Conservation (phyloP, 2,329 filamentous ascomycete genomes). For the Hypoxylon sp. region DNA sequence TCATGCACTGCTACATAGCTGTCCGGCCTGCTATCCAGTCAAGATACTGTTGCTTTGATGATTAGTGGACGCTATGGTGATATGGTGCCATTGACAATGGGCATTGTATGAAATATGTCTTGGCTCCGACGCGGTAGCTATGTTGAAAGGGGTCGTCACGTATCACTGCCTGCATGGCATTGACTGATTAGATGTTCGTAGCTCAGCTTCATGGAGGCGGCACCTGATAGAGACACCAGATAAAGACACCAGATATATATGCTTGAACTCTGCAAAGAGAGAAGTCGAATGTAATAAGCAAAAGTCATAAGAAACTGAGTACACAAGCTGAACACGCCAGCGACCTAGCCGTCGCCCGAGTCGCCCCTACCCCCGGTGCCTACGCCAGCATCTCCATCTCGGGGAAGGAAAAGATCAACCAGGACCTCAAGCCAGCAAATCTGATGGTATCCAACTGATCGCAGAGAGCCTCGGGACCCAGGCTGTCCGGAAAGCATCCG, state of each 20-base stretch:
- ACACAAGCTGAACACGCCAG: slow-evolving; percentile 44
- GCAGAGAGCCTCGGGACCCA: slow-evolving; percentile 50
- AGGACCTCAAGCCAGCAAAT: slow-evolving; percentile 54
- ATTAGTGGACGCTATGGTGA: neutral
- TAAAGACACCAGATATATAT: too few species aligned
- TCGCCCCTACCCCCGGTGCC: neutral
- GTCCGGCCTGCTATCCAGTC: neutral
- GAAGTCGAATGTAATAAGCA: too few species aligned
- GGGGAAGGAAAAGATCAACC: slow-evolving; percentile 45
- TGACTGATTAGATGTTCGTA: too few species aligned
- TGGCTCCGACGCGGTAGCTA: neutral
- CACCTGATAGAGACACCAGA: too few species aligned
- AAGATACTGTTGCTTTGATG: neutral
- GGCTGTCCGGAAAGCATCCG: slow-evolving; percentile 52
- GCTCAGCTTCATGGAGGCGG: neutral
- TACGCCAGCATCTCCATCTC: too few species aligned
- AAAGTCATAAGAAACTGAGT: too few species aligned
- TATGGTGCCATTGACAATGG: neutral
- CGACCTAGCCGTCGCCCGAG: neutral
- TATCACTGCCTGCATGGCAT: neutral
- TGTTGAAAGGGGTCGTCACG: neutral
- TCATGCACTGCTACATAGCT: neutral
- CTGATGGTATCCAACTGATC: slow-evolving; percentile 60
- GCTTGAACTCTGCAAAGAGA: too few species aligned
- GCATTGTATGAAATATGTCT: neutral